These are phyloP conservation scores for Hanseniaspora valbyensis DNA, from an alignment of 805 yeast species.

Conservation along the genomic window DNA sequence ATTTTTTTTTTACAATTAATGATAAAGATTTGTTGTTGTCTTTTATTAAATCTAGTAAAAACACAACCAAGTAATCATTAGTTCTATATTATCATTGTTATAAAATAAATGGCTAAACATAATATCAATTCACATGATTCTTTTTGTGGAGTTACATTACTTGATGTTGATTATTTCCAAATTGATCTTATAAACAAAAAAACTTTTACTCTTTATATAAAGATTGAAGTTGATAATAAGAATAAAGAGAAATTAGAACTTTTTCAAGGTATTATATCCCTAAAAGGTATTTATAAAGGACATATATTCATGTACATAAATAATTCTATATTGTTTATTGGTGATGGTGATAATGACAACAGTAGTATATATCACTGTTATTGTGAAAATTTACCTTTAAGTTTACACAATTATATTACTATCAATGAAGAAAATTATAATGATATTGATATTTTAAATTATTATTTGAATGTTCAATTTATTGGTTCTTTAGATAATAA, in stretches of 20 bases:
- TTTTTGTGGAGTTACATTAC: background rate
- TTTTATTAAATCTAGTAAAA: too few relatives aligned
- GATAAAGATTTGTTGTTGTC: too few relatives aligned
- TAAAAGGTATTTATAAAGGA: background rate
- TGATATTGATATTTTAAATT: background rate
- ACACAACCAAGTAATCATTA: too few relatives aligned
- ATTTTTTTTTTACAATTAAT: too few relatives aligned
- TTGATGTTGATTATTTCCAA: background rate
- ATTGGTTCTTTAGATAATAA: background rate
- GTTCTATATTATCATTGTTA: too few relatives aligned
- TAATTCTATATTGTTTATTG: constrained; percentile 6
- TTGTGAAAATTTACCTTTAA: background rate
- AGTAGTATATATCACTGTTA: background rate
- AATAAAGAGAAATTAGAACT: background rate
- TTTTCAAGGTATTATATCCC: constrained; percentile 7
- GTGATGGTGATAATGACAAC: background rate
- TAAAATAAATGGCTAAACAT: too few relatives aligned
- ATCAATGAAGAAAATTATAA: background rate
- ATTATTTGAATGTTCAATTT: constrained; percentile 6
- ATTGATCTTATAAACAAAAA: background rate
- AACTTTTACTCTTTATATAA: background rate
- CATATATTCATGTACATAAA: background rate
- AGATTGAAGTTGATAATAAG: background rate
- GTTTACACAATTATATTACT: background rate
- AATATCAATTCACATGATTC: too few relatives aligned